These are phyloP conservation scores for Metschnikowia koreensis DNA, from an alignment of 805 yeast species.

Conservation along the genomic window DNA sequence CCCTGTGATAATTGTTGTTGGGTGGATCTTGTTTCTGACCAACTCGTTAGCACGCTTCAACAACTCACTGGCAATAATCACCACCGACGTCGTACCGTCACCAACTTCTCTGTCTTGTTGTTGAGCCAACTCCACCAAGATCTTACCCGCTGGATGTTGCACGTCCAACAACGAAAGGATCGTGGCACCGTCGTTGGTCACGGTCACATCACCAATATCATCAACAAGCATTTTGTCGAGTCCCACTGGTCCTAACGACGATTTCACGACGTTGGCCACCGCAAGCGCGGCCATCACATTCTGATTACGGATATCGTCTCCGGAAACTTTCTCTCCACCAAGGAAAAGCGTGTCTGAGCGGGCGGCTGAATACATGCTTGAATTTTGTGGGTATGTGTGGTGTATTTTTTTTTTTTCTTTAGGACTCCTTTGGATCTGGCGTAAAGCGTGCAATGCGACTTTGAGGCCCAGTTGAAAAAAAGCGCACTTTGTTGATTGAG, in stretches of 20 bases:
- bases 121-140: slow-evolving; percentile 93
- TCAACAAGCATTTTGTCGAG: slow-evolving; percentile 98
- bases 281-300: slow-evolving; percentile 92
- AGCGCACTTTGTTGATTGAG: neutral
- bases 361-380: slow-evolving; percentile 63
- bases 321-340: slow-evolving; percentile 94
- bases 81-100: slow-evolving; percentile 97
- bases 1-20: slow-evolving; percentile 96
- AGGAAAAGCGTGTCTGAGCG: slow-evolving; percentile 92
- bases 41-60: slow-evolving; percentile 90
- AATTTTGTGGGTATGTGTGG: neutral
- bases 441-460: neutral
- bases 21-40: slow-evolving; percentile 92
- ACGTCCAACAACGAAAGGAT: slow-evolving; percentile 87
- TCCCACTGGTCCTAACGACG: slow-evolving; percentile 97
- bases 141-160: slow-evolving; percentile 98
- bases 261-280: slow-evolving; percentile 79
- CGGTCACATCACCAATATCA: slow-evolving; percentile 98
- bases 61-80: slow-evolving; percentile 90
- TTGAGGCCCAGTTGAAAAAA: neutral
- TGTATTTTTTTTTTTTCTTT: slow-evolving; percentile 2
- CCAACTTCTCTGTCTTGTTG: slow-evolving; percentile 99
- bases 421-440: slow-evolving; percentile 1
- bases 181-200: slow-evolving; percentile 98
- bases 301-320: slow-evolving; percentile 95